Base-by-base conservation (phyloP, 371 early-diverging fungal genomes). In the Mucor lusitanicus region DNA sequence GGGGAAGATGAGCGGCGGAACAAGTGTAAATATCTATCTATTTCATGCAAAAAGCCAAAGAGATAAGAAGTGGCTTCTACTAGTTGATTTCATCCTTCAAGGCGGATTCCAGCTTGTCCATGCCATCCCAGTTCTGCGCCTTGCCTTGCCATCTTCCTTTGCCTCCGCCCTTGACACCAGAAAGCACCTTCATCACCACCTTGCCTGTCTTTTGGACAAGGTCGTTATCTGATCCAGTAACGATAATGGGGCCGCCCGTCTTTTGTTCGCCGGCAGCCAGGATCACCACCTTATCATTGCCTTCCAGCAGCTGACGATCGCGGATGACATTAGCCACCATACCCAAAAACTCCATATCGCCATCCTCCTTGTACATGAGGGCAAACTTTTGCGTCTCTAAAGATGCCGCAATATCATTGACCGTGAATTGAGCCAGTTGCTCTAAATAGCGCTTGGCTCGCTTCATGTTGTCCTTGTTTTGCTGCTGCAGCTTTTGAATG, bases 61-160 rank as follows among this genome's bases (percentile, higher is more conserved):
- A 23, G 50, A 50, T 50, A 50, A 44, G 44, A n/a, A n/a, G 5
- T 19, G n/a, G 46, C 1, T 1, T n/a, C 7, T n/a, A n/a, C 8
- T 25, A 50, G 7, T 50, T 23, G 50, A 50, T 50, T 13, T 63
- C 63, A 15, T 64, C 57, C 33, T 66, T 32, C n/a, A 71, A 28
- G 23, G 59, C 61, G 9, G 58, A 13, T 17, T 71, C 64, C 13
- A 74, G 35, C 6, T 64, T 48, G 6, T 85, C 87, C 13, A 85
- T 73, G 0, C 77, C 82, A 53, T 78, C 70, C 90, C 90, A 89
- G 21, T 78, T 78, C 63, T 79, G 83, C 30, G 84, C 67, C 61
- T 88, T 90, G 56, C 90, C 91, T 67, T 88, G 88, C 86, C 87
- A 90, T 40, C 88, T 73, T 12, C 88, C 89, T 65, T 85, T 86